Percentiles rank a stretch among this genome's conserved stretches.
Conservation (phyloP, 441 rosid species). For the Pelargonium australe region DNA sequence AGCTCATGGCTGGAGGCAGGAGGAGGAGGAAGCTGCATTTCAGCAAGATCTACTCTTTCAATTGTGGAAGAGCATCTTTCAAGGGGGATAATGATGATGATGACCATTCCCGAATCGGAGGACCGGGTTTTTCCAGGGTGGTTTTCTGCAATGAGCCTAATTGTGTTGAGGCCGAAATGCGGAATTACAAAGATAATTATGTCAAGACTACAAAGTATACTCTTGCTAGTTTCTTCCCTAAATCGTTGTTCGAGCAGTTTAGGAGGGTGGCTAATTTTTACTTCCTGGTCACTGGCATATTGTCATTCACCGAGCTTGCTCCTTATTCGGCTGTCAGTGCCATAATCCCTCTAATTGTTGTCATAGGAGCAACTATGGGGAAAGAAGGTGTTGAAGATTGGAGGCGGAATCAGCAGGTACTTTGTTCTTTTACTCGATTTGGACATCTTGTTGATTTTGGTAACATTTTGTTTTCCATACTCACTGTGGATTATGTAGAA, state of each 20-base stretch:
- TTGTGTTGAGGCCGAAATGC: constrained; percentile 37
- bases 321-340: constrained; percentile 49
- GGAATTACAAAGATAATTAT: constrained; percentile 43
- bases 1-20: constrained; percentile 34
- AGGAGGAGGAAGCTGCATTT: constrained; percentile 42
- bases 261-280: constrained; percentile 71
- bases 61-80: constrained; percentile 28
- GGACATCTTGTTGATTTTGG: too few relatives aligned
- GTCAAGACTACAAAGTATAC: constrained; percentile 63
- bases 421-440: neutral
- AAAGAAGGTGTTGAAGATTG: constrained; percentile 74
- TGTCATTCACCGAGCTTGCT: constrained; percentile 51
- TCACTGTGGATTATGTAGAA: neutral
- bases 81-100: constrained; percentile 12
- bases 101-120: constrained; percentile 53
- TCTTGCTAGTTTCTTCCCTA: constrained; percentile 51
- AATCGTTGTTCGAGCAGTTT: constrained; percentile 71
- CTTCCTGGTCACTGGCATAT: constrained; percentile 52
- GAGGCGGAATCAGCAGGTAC: constrained; percentile 61
- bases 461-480: neutral
- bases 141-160: constrained; percentile 55
- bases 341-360: constrained; percentile 48
- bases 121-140: constrained; percentile 60
- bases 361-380: constrained; percentile 57
- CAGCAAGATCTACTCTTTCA: constrained; percentile 47